Evolutionary conservation across 768 basidiomycete species (phyloP), one percentile per base, ranked within the genome.

Genomic region (Rhodotorula paludigena): DNA sequence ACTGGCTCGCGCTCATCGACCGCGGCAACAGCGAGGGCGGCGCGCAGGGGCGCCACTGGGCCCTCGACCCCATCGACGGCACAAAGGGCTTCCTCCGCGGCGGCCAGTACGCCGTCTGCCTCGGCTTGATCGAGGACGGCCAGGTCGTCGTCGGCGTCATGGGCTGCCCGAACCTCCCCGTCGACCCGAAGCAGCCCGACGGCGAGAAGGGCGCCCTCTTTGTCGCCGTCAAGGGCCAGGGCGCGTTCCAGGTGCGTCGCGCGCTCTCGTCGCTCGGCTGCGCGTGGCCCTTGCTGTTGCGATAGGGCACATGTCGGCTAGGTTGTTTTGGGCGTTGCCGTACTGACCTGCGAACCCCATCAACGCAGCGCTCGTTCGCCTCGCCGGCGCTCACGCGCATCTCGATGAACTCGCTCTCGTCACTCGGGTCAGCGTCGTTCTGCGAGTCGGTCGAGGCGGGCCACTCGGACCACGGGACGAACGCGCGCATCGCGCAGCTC

Each of bases 31-130:
- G 86, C 74, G 79, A 80, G 20, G 93, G 92, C 12, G 92, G 90
- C 9, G 76, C 80, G 23, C 78, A 78, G 25, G 92, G 92, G 73
- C 83, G 90, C 89, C 86, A 89, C 82, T 91, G 89, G 89, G 89
- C 88, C 2, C 84, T 90, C 57, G 89, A 89, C 77, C 88, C 89
- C 57, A 91, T 96, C 64, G 92, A 94, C 78, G 92, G 92, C 12
- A 96, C 92, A 15, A 91, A 90, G 76, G 92, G 92, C 2, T 93
- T 96, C 81, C 82, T 94, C 30, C 85, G 92, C 8, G 90, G 90
- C 7, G 90, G 88, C 64, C 92, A 96, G 78, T 96, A 91, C 76
- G 92, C 92, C 9, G 89, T 96, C 28, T 94, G 92, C 77, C 79
- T 96, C 16, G 87, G 91, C 0, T 81, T 96, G 61, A 85, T 94